Evolutionary conservation across 805 yeast genomes (phyloP).

Genomic region (Torulaspora maleeae): DNA sequence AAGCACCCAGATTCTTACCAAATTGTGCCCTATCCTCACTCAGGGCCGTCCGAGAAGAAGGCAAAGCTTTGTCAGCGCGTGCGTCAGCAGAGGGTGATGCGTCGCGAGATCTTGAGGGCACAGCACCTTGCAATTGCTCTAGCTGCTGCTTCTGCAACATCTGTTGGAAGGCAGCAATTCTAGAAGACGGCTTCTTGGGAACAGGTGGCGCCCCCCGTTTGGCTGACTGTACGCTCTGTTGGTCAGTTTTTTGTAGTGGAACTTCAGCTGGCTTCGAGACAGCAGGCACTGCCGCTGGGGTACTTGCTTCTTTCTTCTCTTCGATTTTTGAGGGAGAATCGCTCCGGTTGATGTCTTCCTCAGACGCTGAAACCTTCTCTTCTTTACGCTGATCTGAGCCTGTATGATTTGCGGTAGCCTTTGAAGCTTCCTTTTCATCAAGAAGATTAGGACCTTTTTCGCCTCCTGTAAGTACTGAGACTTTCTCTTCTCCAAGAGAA

Average conservation of each 20-base stretch:
- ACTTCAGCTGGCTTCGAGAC: not conserved
- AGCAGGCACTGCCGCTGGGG: not conserved
- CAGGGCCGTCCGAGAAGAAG: constrained; percentile 6
- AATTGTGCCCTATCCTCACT: constrained; percentile 38
- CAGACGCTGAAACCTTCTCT: too few species aligned
- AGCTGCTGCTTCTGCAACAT: constrained; percentile 55
- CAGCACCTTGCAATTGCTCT: constrained; percentile 51
- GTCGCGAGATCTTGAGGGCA: constrained; percentile 23
- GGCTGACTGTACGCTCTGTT: not conserved
- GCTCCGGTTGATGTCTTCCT: too few species aligned
- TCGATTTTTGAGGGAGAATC: not conserved
- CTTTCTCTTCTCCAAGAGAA: not conserved
- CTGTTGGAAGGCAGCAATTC: constrained; percentile 76
- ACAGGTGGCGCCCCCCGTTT: constrained; percentile 46
- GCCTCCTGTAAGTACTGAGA: too few species aligned
- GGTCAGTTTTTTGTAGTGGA: not conserved
- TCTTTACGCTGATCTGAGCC: not conserved
- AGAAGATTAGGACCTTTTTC: not conserved
- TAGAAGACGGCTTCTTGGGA: constrained; percentile 74
- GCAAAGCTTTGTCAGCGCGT: not conserved
- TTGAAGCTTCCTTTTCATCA: not conserved
- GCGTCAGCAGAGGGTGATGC: constrained; percentile 1
- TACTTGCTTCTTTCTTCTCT: not conserved
- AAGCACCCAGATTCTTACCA: constrained; percentile 55
- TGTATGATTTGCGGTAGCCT: not conserved